Evolutionary conservation across 106 monocot genomes (phyloP).

Genomic region (Dactylorhiza incarnata): DNA sequence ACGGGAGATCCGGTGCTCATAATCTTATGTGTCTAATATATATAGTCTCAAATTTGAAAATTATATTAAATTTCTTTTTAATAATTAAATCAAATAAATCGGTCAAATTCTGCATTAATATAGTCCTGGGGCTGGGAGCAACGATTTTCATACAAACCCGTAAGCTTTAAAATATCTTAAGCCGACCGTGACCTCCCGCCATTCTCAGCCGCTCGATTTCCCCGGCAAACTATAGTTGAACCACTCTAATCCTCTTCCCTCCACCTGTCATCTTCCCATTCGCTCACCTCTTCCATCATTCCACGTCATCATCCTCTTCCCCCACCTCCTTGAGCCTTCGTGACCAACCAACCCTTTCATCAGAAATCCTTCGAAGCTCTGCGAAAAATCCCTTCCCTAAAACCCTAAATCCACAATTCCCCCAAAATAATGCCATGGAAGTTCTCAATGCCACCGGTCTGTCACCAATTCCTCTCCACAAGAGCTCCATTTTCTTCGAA

Average conservation of each 20-base stretch:
- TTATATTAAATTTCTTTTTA: too few species aligned
- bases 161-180: too few species aligned
- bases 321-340: neutral
- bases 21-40: too few species aligned
- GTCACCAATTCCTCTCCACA: conserved; percentile 36
- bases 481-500: conserved; percentile 7
- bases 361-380: neutral
- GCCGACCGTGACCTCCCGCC: too few species aligned
- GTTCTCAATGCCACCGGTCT: conserved; percentile 62
- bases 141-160: too few species aligned
- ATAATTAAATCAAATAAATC: too few species aligned
- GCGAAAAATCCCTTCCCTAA: neutral
- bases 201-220: neutral
- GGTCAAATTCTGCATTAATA: too few species aligned
- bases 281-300: neutral
- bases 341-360: conserved; percentile 13
- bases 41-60: too few species aligned
- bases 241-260: neutral
- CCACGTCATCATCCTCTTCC: too few species aligned
- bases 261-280: neutral
- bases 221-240: neutral
- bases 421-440: conserved; percentile 58
- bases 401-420: neutral
- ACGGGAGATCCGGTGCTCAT: too few species aligned
- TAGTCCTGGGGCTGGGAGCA: too few species aligned